Conservation (phyloP, 441 rosid genomes). For the Hypseocharis bilobata region DNA sequence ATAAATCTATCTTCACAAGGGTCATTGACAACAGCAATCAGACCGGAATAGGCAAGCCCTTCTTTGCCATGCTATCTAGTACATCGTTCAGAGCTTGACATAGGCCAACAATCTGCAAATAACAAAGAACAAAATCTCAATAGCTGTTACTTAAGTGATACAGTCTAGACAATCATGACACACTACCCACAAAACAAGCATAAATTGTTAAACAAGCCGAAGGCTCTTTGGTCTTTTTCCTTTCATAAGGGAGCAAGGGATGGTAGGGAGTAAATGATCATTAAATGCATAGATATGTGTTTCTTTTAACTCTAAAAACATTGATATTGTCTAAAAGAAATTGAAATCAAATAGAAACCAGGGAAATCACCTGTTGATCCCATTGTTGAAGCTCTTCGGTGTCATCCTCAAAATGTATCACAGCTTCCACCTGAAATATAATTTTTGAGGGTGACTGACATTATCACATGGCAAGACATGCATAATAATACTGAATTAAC, state of each 20-base stretch:
- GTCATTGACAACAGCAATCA: constrained; percentile 19
- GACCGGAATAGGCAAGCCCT: constrained; percentile 76
- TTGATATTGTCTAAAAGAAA: background rate
- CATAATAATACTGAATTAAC: too few relatives aligned
- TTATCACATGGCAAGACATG: too few relatives aligned
- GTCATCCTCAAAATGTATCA: constrained; percentile 95
- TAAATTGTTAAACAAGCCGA: too few relatives aligned
- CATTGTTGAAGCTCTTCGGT: constrained; percentile 89
- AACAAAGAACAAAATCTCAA: constrained; percentile 1
- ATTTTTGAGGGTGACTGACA: background rate
- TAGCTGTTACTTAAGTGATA: background rate
- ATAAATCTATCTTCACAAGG: background rate
- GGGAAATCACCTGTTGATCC: constrained; percentile 78
- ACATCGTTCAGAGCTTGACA: constrained; percentile 91
- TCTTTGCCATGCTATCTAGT: constrained; percentile 84
- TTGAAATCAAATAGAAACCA: background rate
- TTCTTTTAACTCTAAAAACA: too few relatives aligned
- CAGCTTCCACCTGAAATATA: constrained; percentile 70
- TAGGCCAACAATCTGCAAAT: constrained; percentile 67
- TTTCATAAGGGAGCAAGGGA: background rate
- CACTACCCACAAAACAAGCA: too few relatives aligned
- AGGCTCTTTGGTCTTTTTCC: too few relatives aligned
- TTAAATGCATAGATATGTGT: background rate
- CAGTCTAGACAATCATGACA: background rate
- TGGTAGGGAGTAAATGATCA: background rate